Percentiles rank a stretch among this genome's conserved stretches.
Conservation (phyloP, 306 rosid species). For the Arachis hypogaea region DNA sequence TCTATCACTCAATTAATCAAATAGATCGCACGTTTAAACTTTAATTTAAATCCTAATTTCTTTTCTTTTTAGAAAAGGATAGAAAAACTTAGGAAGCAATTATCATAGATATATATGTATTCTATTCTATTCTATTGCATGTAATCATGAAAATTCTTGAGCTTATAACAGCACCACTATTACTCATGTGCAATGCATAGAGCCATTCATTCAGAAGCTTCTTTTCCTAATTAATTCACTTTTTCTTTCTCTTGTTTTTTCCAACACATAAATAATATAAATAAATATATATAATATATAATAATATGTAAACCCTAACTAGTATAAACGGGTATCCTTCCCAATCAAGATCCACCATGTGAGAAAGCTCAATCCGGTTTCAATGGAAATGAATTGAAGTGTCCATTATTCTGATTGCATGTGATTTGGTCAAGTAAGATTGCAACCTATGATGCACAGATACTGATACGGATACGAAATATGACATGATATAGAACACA, state of each 20-base stretch:
- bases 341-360: neutral
- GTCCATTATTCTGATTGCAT: neutral
- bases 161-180: neutral
- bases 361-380: neutral
- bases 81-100: neutral
- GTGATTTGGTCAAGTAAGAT: conserved; percentile 8
- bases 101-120: too few species aligned
- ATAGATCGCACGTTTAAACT: too few species aligned
- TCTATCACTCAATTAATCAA: too few species aligned
- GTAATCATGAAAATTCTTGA: neutral
- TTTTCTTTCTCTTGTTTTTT: too few species aligned
- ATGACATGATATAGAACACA: too few species aligned
- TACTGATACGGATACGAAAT: too few species aligned
- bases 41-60: too few species aligned
- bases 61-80: too few species aligned
- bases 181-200: neutral
- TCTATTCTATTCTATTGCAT: too few species aligned
- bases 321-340: neutral
- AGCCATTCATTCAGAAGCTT: neutral
- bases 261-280: neutral
- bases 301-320: too few species aligned
- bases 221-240: neutral
- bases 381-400: neutral
- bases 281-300: too few species aligned
- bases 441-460: too few species aligned